Percentiles rank a stretch among this genome's conserved stretches.
Evolutionary conservation across 495 filamentous ascomycete species (phyloP).

Genomic region (Penicillium silybi): DNA sequence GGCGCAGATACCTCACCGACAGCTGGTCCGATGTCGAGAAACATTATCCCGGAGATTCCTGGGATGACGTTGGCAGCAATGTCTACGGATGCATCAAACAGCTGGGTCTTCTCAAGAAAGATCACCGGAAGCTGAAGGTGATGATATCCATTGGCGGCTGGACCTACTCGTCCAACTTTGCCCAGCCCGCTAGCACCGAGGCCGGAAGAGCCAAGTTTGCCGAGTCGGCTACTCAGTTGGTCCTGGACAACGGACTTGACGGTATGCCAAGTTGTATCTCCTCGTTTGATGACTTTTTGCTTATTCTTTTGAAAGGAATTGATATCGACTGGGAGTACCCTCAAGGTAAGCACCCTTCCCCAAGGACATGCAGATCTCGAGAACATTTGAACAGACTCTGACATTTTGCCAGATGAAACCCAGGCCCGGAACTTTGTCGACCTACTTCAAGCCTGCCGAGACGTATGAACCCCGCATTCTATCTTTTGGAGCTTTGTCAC

Average conservation of each 20-base stretch:
- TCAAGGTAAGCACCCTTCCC: constrained; percentile 27
- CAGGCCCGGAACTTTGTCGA: constrained; percentile 69
- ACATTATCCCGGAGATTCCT: constrained; percentile 59
- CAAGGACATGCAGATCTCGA: neutral
- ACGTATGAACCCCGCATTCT: constrained; percentile 27
- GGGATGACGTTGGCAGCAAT: constrained; percentile 44
- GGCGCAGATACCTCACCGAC: constrained; percentile 65
- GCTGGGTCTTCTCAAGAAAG: constrained; percentile 83
- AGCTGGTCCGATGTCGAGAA: constrained; percentile 84
- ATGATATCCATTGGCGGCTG: constrained; percentile 94
- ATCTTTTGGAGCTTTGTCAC: constrained; percentile 1
- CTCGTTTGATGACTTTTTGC: neutral
- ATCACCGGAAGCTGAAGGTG: constrained; percentile 83
- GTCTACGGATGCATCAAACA: constrained; percentile 77
- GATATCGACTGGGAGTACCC: constrained; percentile 66
- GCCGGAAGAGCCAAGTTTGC: constrained; percentile 74
- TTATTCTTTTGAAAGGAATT: constrained; percentile 33
- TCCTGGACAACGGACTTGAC: constrained; percentile 65
- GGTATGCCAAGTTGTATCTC: constrained; percentile 24
- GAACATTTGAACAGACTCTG: constrained; percentile 1
- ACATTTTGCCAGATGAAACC: constrained; percentile 31
- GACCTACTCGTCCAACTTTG: constrained; percentile 91
- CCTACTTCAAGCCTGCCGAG: constrained; percentile 62
- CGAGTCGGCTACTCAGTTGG: constrained; percentile 58
- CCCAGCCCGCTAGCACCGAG: constrained; percentile 55